Evolutionary conservation across 2,329 filamentous ascomycete species (phyloP).

Genomic region (Penicillium sp.): DNA sequence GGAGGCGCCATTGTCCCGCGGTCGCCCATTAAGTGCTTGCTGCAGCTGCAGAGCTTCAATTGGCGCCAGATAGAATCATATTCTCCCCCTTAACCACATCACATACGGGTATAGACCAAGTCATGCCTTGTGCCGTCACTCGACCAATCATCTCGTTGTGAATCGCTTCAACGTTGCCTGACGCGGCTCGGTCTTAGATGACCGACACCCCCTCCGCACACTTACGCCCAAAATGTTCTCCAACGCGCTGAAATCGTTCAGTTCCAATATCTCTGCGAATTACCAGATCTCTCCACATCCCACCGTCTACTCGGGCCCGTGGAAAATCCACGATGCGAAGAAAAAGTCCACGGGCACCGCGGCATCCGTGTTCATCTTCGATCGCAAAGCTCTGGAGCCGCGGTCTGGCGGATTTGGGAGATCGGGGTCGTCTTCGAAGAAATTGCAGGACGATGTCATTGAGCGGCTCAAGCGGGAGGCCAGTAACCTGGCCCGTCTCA

Average conservation of each 20-base stretch:
- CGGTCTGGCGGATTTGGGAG: conserved; percentile 64
- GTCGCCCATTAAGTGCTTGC: conserved; percentile 1
- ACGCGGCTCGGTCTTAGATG: conserved; percentile 2
- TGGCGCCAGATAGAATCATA: too few species aligned
- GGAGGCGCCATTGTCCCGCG: neutral
- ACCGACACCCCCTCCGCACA: neutral
- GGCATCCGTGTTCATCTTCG: conserved; percentile 92
- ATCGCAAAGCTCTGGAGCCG: conserved; percentile 80
- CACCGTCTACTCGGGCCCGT: conserved; percentile 82
- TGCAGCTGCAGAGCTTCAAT: neutral
- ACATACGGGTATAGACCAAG: neutral
- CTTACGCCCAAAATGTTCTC: conserved; percentile 73
- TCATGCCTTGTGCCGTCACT: conserved; percentile 3
- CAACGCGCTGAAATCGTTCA: conserved; percentile 89
- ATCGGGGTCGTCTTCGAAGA: conserved; percentile 72
- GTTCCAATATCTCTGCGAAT: conserved; percentile 88
- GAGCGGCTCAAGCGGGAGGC: conserved; percentile 92
- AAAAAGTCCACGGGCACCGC: conserved; percentile 90
- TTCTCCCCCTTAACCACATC: neutral
- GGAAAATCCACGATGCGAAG: conserved; percentile 97
- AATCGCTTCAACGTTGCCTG: conserved; percentile 15
- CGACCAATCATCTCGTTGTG: conserved; percentile 15
- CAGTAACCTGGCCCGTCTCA: conserved; percentile 79
- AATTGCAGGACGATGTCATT: conserved; percentile 83
- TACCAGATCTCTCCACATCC: conserved; percentile 79